A percentile compares a stretch with the other conserved stretches of the same genome.
phyloP scores from a whole-genome alignment of 2,329 filamentous ascomycete genomes.

The Madurella mycetomatis region DNA sequence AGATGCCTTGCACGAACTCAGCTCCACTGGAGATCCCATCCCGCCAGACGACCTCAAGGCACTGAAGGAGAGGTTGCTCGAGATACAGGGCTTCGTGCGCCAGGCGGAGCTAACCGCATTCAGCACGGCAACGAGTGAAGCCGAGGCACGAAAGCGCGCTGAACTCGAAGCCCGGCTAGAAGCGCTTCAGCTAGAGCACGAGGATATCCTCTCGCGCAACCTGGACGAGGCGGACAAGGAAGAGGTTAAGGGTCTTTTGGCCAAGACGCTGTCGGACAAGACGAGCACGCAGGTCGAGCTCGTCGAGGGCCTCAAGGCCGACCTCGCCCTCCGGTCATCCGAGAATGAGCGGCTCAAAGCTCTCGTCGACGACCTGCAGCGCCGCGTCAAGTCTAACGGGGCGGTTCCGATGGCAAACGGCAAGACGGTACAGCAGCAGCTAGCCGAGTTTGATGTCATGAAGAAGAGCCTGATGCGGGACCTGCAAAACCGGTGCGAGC shows the following conservation, averaged over 20 bases:
- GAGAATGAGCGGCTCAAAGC: conserved; percentile 79
- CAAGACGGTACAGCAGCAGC: conserved; percentile 95
- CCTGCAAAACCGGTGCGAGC: conserved; percentile 95
- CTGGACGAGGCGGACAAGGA: conserved; percentile 74
- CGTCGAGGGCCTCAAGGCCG: conserved; percentile 70
- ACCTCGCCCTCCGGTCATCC: conserved; percentile 70
- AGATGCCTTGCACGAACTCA: conserved; percentile 72
- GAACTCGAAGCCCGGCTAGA: conserved; percentile 75
- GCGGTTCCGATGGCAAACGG: conserved; percentile 65
- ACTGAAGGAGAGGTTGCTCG: conserved; percentile 72
- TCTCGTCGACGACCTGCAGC: conserved; percentile 75
- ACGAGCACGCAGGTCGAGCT: conserved; percentile 69
- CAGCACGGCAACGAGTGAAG: conserved; percentile 59
- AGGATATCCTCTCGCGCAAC: conserved; percentile 74
- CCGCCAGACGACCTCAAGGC: conserved; percentile 75
- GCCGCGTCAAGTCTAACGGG: conserved; percentile 61
- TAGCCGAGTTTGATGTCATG: conserved; percentile 98
- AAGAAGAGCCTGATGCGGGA: conserved; percentile 99
- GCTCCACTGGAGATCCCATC: conserved; percentile 71
- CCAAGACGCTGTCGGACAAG: conserved; percentile 70
- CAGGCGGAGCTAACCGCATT: conserved; percentile 87
- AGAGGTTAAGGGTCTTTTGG: conserved; percentile 75
- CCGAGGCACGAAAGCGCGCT: conserved; percentile 62
- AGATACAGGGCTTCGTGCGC: conserved; percentile 86
- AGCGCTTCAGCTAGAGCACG: conserved; percentile 75